Base-by-base conservation (phyloP, 306 rosid genomes). In the Medicago arabica region DNA sequence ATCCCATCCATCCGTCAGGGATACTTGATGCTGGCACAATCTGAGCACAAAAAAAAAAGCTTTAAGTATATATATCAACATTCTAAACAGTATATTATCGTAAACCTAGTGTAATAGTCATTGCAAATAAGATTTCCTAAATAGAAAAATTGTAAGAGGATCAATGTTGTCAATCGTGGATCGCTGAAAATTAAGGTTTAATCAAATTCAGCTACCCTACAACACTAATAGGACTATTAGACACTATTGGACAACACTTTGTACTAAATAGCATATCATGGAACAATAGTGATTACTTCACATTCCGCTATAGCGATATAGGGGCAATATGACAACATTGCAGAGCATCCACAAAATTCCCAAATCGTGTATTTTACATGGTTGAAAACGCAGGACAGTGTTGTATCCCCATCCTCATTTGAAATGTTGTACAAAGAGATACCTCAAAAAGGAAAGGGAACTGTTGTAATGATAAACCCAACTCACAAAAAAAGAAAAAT, bases 1-100 rank as follows among this genome's bases (percentile, higher is more conserved):
- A 91, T 17, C 98, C 98, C 98, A 94, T 90, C 98, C 98, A 94
- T 8, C 95, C 95, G 43, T 91, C 98, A 2, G 96, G 97, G 38
- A 94, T 94, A 75, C 80, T 78, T 18, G 97, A 80, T 6, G 97
- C 96, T 39, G 94, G 89, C 68, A 94, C 98, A 84, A 47, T 21
- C 98, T 94, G 86, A 72, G 80, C 54, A 59, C 47, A 85, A 15
- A 64, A 67, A 38, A 25, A 71, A 60, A 14, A 66, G 40, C n/a
- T 39, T 63, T 63, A 7, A 44, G 47, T 16, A 61, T 9, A 16
- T 36, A 34, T 34, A 46, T 46, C 31, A 16, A 61, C 55, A 76
- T 43, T 74, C 39, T 19, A 68, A 67, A 34, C 8, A 46, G 34
- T 14, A 49, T 18, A 65, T 12, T 46, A 44, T 58, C 51, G 77